Evolutionary conservation across 768 basidiomycete species (phyloP).

Genomic region (Cystobasidium onofrii): DNA sequence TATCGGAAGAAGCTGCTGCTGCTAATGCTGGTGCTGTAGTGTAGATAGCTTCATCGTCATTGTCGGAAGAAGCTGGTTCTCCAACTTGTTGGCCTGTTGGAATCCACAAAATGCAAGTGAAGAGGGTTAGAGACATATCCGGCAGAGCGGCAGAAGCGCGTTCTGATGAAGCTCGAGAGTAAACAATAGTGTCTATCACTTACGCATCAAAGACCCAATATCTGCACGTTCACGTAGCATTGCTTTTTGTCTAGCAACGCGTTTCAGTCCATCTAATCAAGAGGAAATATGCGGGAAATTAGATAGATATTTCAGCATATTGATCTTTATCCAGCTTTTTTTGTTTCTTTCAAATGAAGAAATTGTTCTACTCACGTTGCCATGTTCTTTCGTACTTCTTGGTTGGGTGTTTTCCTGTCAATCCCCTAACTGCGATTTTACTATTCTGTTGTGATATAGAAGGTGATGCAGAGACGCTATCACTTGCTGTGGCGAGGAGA

Average conservation of each 20-base stretch:
- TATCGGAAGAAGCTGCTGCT: constrained; percentile 2
- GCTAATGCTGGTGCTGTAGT: constrained; percentile 2
- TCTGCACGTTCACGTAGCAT: not conserved
- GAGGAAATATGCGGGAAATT: too few species aligned
- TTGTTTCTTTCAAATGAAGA: not conserved
- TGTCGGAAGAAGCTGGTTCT: not conserved
- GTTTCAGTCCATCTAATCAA: constrained; percentile 1
- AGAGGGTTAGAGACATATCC: too few species aligned
- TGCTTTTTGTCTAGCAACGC: not conserved
- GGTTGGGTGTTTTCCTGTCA: not conserved
- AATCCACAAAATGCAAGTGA: too few species aligned
- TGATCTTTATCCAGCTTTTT: not conserved
- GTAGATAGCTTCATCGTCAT: not conserved
- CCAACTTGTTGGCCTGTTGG: not conserved
- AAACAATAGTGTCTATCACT: not conserved
- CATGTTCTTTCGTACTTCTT: not conserved
- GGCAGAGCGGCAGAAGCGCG: not conserved
- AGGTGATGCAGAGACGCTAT: not conserved
- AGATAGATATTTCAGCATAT: too few species aligned
- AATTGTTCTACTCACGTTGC: not conserved
- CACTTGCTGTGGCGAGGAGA: not conserved
- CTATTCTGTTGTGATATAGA: not conserved
- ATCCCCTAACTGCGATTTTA: not conserved
- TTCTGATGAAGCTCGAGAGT: too few species aligned
- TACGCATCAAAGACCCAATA: not conserved